Conservation (phyloP, 2,329 filamentous ascomycete genomes). For the Microdochium trichocladiopsis region DNA sequence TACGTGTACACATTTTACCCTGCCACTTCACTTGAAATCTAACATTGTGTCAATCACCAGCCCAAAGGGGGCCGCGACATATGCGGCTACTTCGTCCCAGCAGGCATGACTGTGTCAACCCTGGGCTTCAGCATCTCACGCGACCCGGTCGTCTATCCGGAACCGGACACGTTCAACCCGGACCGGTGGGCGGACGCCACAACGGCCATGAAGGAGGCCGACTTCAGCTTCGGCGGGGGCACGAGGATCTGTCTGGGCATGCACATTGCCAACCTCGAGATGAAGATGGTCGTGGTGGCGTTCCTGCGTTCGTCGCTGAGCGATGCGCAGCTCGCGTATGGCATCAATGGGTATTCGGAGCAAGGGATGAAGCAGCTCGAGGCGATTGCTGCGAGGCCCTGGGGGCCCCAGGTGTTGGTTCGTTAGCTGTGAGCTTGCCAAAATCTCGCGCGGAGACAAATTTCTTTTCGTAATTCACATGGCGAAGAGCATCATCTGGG, state of each 20-base stretch:
- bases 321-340: neutral
- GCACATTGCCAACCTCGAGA: neutral
- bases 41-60: too few species aligned
- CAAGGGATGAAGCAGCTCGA: neutral
- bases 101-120: conserved; percentile 25
- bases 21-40: too few species aligned
- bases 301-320: neutral
- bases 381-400: neutral
- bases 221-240: conserved; percentile 6
- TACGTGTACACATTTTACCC: too few species aligned
- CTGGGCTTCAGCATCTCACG: conserved; percentile 36
- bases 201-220: conserved; percentile 32
- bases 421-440: too few species aligned
- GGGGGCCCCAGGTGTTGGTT: neutral
- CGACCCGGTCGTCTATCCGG: conserved; percentile 24
- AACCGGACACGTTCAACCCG: conserved; percentile 23
- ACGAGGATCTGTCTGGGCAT: neutral
- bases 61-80: conserved; percentile 26
- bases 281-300: neutral
- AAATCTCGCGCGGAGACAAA: too few species aligned
- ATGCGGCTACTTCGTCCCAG: conserved; percentile 25
- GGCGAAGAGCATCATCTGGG: too few species aligned
- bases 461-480: too few species aligned
- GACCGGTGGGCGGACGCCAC: conserved; percentile 19
- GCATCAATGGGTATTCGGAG: neutral